phyloP scores from a whole-genome alignment of 345 rosid genomes.

The Limnanthes douglasii region DNA sequence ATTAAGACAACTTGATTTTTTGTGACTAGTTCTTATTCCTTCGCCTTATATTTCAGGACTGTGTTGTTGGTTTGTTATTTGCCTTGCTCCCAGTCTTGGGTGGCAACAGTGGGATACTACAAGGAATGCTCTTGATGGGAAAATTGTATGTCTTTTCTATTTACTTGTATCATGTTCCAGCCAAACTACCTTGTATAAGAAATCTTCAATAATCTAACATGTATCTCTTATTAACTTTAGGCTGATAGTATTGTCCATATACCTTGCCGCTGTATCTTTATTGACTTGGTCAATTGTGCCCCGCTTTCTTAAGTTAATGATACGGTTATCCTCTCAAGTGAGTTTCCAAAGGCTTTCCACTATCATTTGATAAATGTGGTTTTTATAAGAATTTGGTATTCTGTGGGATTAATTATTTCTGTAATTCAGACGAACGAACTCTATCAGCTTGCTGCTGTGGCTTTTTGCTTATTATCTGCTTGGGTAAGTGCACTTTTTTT shows the following conservation, averaged over 20 bases:
- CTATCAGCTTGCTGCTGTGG: slow-evolving; percentile 97
- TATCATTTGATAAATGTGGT: slow-evolving; percentile 2
- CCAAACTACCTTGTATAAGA: too few species aligned
- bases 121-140: slow-evolving; percentile 89
- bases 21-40: slow-evolving; percentile 10
- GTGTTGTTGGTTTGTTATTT: slow-evolving; percentile 86
- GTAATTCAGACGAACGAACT: slow-evolving; percentile 83
- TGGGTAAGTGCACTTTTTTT: slow-evolving; percentile 60
- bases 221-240: slow-evolving; percentile 21
- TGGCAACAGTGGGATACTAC: slow-evolving; percentile 73
- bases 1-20: slow-evolving; percentile 3
- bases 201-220: too few species aligned
- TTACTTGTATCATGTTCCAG: too few species aligned
- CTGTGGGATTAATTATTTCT: slow-evolving; percentile 8
- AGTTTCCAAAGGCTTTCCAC: slow-evolving; percentile 12
- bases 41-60: slow-evolving; percentile 42
- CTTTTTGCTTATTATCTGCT: slow-evolving; percentile 96
- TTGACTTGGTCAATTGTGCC: slow-evolving; percentile 97
- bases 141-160: slow-evolving; percentile 61
- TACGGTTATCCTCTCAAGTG: slow-evolving; percentile 95
- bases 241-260: slow-evolving; percentile 62
- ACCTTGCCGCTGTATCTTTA: slow-evolving; percentile 58
- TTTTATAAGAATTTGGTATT: background rate
- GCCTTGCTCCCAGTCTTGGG: slow-evolving; percentile 98
- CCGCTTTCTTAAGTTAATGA: slow-evolving; percentile 89